Percentiles rank a stretch among this genome's conserved stretches.
Evolutionary conservation across 2,329 filamentous ascomycete genomes (phyloP).

Genomic region (Alternaria sp.): DNA sequence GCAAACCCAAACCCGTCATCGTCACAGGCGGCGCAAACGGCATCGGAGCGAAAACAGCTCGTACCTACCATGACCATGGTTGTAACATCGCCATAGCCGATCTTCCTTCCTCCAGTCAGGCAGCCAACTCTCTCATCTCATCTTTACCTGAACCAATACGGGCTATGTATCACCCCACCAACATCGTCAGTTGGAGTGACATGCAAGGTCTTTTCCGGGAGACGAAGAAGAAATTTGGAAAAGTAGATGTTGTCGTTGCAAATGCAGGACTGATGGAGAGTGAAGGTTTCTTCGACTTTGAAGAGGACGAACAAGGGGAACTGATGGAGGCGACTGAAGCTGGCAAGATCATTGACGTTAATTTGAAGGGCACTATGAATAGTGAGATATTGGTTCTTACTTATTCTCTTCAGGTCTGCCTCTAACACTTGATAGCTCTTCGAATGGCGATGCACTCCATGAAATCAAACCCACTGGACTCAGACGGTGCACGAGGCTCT

Average conservation of each 20-base stretch:
- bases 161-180: conserved; percentile 50
- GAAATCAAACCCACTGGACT: conserved; percentile 46
- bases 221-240: conserved; percentile 46
- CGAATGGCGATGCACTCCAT: conserved; percentile 42
- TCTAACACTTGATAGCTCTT: conserved; percentile 29
- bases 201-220: conserved; percentile 48
- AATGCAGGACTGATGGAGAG: conserved; percentile 57
- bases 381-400: conserved; percentile 38
- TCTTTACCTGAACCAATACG: conserved; percentile 37
- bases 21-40: conserved; percentile 55
- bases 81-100: conserved; percentile 55
- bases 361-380: conserved; percentile 58
- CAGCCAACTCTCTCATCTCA: conserved; percentile 42
- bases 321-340: conserved; percentile 39
- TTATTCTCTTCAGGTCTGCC: background rate
- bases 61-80: conserved; percentile 48
- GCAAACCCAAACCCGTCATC: conserved; percentile 50
- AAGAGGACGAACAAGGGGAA: conserved; percentile 43
- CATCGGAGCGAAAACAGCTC: conserved; percentile 55
- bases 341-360: conserved; percentile 50
- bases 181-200: conserved; percentile 52
- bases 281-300: conserved; percentile 43
- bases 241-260: conserved; percentile 54
- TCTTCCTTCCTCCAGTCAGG: conserved; percentile 32
- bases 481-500: conserved; percentile 43